Evolutionary conservation across 208 protist species (phyloP), one percentile per base, ranked within the genome.

Genomic region (Porcisia deanei): DNA sequence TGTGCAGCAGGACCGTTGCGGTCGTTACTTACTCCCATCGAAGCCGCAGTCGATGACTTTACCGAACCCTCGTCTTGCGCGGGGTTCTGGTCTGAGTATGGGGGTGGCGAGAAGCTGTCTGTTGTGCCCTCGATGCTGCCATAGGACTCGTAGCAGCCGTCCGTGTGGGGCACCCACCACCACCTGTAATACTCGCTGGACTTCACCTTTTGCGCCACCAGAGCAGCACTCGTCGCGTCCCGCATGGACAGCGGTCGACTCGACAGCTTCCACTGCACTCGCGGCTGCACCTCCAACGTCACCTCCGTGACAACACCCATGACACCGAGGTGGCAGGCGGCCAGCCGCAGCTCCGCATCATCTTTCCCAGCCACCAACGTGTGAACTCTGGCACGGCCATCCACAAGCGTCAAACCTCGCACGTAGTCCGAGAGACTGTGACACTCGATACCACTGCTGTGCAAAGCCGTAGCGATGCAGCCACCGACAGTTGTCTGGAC

Each of bases 91-190:
- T 47, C n/a, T n/a, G 5, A 45, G 45, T 39, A 22, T 22, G n/a
- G 43, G 30, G 59, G 16, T 57, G 14, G 18, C 45, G 65, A 18
- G 37, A 54, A 75, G 18, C 20, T 34, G 16, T 52, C 49, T 61
- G 47, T 75, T 43, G 49, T 34, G 67, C 14, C 37, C 67, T 88
- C 75, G 18, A 84, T 30, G 55, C 54, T 72, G 59, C 85, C 86
- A 67, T 87, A 84, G 34, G 90, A 91, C 73, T 94, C 86, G 75
- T 89, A 94, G 79, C 90, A 94, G 20, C 70, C 71, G n/a, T 86
- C 73, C 18, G 90, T 94, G 76, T 94, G 89, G n/a, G 88, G 90
- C 67, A 91, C 85, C 88, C 90, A 94, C 87, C 89, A 94, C 61
- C 91, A 91, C 39, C 88, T 84, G 80, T 92, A 94, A 79, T 92